Evolutionary conservation across 2,329 filamentous ascomycete genomes (phyloP).

Genomic region (Aspergillus fumigatiaffinis): DNA sequence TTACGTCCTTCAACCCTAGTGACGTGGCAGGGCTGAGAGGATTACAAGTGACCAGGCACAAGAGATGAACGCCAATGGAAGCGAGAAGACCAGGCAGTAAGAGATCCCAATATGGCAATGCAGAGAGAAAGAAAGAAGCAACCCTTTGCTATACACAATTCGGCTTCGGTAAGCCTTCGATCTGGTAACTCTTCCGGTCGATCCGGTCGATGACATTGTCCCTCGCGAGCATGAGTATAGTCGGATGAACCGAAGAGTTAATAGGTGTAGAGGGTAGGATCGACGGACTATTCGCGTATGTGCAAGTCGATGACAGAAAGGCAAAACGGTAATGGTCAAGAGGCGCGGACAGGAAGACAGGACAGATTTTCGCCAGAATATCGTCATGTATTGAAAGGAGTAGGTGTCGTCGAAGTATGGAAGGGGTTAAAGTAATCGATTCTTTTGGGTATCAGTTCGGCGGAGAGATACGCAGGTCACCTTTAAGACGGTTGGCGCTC

Average conservation of each 20-base stretch:
- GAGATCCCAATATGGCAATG: slow-evolving; percentile 8
- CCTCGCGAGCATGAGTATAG: not conserved
- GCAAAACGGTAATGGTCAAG: slow-evolving; percentile 12
- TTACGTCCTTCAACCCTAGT: slow-evolving; percentile 36
- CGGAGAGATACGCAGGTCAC: slow-evolving; percentile 1
- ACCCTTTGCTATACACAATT: slow-evolving; percentile 30
- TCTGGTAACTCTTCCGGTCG: slow-evolving; percentile 2
- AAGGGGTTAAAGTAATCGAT: slow-evolving; percentile 6
- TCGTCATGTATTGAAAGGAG: slow-evolving; percentile 31
- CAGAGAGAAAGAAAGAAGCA: slow-evolving; percentile 18
- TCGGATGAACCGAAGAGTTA: not conserved
- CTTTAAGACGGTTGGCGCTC: not conserved
- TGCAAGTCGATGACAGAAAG: slow-evolving; percentile 26
- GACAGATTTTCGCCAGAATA: slow-evolving; percentile 25
- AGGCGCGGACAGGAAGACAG: slow-evolving; percentile 20
- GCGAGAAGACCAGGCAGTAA: slow-evolving; percentile 8
- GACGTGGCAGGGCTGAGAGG: slow-evolving; percentile 36
- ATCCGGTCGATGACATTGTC: slow-evolving; percentile 2
- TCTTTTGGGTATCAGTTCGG: slow-evolving; percentile 11
- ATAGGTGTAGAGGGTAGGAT: slow-evolving; percentile 9
- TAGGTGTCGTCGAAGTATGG: slow-evolving; percentile 27
- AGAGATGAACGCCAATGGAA: slow-evolving; percentile 26
- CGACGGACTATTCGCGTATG: slow-evolving; percentile 24
- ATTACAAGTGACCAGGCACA: slow-evolving; percentile 24
- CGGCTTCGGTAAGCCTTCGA: slow-evolving; percentile 13